A percentile compares a stretch with the other conserved stretches of the same genome.
These are phyloP conservation scores for Fonsecaea monophora DNA, from an alignment of 2,329 filamentous ascomycete species.

Conservation along the genomic window DNA sequence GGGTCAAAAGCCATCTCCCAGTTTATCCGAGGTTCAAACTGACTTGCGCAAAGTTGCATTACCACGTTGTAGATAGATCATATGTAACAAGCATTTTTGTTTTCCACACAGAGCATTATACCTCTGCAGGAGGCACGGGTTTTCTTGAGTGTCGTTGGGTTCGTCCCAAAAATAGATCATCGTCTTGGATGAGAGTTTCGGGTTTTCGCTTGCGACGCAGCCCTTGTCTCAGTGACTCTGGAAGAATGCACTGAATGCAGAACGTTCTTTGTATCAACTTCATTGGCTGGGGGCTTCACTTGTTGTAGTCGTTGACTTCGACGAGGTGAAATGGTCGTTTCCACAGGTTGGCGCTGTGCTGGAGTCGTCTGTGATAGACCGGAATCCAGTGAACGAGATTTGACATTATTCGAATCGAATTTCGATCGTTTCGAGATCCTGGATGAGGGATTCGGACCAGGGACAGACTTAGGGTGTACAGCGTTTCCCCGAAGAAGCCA, in stretches of 20 bases:
- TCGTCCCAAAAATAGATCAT: too few relatives aligned
- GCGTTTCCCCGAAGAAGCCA: neutral
- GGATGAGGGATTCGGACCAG: slow-evolving; percentile 6
- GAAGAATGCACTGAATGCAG: neutral
- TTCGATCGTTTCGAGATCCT: slow-evolving; percentile 10
- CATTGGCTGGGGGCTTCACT: neutral
- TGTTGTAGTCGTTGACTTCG: neutral
- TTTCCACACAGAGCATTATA: too few relatives aligned
- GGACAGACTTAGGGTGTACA: slow-evolving; percentile 5
- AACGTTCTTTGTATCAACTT: neutral
- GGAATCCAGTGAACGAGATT: neutral
- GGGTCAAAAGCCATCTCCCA: too few relatives aligned
- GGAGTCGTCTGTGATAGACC: neutral
- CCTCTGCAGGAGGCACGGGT: too few relatives aligned
- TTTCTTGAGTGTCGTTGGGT: too few relatives aligned
- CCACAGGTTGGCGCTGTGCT: neutral
- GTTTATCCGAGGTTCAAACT: too few relatives aligned
- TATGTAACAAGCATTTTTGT: too few relatives aligned
- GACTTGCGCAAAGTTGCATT: too few relatives aligned
- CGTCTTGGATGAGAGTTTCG: too few relatives aligned
- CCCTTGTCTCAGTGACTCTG: neutral
- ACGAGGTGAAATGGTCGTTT: neutral
- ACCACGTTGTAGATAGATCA: too few relatives aligned
- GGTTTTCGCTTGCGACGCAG: too few relatives aligned
- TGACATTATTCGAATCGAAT: neutral